phyloP scores from a whole-genome alignment of 257 asterid species.

The Solanum piurae region DNA sequence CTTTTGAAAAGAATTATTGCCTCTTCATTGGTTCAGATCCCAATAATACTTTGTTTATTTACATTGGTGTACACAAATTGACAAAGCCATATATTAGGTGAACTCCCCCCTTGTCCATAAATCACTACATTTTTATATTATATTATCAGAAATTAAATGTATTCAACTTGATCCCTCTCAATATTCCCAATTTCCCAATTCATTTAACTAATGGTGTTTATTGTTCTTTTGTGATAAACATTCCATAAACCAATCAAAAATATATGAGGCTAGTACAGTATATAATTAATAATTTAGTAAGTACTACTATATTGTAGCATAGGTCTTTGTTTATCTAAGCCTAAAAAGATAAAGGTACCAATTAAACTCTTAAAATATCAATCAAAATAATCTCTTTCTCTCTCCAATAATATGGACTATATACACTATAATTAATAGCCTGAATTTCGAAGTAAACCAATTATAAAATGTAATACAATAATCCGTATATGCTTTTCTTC shows the following conservation, averaged over 20 bases:
- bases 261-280: not conserved
- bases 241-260: not conserved
- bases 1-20: not conserved
- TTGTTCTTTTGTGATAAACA: not conserved
- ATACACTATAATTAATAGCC: not conserved
- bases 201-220: not conserved
- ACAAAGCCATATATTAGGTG: slow-evolving; percentile 3
- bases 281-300: not conserved
- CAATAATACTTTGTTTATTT: not conserved
- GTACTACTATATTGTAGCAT: not conserved
- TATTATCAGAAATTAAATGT: not conserved
- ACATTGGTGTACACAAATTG: not conserved
- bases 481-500: not conserved
- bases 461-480: not conserved
- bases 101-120: slow-evolving; percentile 3
- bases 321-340: not conserved
- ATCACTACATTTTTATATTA: not conserved
- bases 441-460: not conserved
- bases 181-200: not conserved
- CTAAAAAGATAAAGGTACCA: not conserved
- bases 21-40: slow-evolving; percentile 6
- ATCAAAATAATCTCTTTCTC: not conserved
- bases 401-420: not conserved
- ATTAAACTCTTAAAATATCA: not conserved
- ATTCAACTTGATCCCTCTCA: not conserved